phyloP scores from a whole-genome alignment of 1,284 basidiomycete genomes.

The Trichosporon coremiiforme region DNA sequence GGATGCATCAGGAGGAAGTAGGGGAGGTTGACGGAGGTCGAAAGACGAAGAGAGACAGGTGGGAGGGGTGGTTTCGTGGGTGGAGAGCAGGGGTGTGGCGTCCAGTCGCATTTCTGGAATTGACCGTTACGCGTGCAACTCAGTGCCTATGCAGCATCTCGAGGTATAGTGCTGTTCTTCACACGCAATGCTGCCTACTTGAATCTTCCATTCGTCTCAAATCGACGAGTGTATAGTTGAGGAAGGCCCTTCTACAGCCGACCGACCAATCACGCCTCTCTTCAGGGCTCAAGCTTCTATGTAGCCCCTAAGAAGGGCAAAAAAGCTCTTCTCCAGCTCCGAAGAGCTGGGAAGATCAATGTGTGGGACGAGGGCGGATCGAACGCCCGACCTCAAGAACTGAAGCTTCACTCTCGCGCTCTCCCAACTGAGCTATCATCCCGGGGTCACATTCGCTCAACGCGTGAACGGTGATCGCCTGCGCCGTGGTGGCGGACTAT shows the following conservation, averaged over 20 bases:
- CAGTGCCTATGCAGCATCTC: too few species aligned
- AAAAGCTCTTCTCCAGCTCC: neutral
- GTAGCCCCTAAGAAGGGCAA: neutral
- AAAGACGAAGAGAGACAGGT: neutral
- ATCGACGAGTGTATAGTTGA: too few species aligned
- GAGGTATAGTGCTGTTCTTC: too few species aligned
- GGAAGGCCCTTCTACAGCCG: too few species aligned
- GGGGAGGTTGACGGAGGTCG: neutral
- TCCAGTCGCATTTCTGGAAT: too few species aligned
- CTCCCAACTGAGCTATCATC: constrained; percentile 19
- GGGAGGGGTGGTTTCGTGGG: too few species aligned
- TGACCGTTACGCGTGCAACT: too few species aligned
- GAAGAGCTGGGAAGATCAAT: neutral
- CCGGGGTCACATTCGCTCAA: neutral
- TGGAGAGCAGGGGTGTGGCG: too few species aligned
- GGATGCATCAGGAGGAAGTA: neutral
- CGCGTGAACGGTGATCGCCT: too few species aligned
- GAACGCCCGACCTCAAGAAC: constrained; percentile 19
- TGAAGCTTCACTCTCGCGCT: constrained; percentile 17
- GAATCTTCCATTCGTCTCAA: too few species aligned
- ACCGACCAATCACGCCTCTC: neutral
- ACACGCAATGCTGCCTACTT: too few species aligned
- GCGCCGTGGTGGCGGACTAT: neutral
- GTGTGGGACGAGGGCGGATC: constrained; percentile 17
- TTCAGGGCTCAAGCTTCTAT: neutral